A percentile compares a stretch with the other conserved stretches of the same genome.
phyloP scores from a whole-genome alignment of 306 rosid species.

The Argentina anserina region DNA sequence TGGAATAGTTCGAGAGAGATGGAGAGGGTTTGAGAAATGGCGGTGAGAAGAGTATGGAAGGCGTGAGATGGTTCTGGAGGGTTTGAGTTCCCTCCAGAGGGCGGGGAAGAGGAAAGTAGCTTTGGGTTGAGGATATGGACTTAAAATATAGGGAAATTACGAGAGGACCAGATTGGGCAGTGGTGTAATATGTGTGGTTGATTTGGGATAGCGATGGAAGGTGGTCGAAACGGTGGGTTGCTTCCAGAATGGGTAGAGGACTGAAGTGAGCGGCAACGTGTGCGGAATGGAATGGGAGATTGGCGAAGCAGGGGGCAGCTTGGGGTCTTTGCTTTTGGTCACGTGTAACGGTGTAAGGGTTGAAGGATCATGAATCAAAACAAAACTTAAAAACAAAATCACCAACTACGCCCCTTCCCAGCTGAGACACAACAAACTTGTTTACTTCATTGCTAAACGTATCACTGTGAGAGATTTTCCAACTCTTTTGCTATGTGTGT shows the following conservation, averaged over 20 bases:
- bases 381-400: too few species aligned
- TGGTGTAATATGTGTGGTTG: not conserved
- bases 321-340: too few species aligned
- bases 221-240: not conserved
- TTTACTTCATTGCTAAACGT: too few species aligned
- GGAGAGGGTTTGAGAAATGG: not conserved
- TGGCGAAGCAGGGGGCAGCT: too few species aligned
- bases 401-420: too few species aligned
- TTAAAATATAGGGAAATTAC: not conserved
- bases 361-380: too few species aligned
- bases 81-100: slow-evolving; percentile 26
- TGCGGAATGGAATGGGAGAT: not conserved
- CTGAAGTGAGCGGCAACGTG: not conserved
- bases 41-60: not conserved
- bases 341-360: too few species aligned
- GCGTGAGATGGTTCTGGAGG: slow-evolving; percentile 40
- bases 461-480: too few species aligned
- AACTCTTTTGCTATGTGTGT: too few species aligned
- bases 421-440: too few species aligned
- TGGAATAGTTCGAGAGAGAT: slow-evolving; percentile 15
- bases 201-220: not conserved
- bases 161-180: not conserved
- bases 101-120: not conserved
- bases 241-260: not conserved
- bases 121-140: not conserved